phyloP scores from a whole-genome alignment of 2,329 filamentous ascomycete genomes.

The Ophiocordyceps australis region DNA sequence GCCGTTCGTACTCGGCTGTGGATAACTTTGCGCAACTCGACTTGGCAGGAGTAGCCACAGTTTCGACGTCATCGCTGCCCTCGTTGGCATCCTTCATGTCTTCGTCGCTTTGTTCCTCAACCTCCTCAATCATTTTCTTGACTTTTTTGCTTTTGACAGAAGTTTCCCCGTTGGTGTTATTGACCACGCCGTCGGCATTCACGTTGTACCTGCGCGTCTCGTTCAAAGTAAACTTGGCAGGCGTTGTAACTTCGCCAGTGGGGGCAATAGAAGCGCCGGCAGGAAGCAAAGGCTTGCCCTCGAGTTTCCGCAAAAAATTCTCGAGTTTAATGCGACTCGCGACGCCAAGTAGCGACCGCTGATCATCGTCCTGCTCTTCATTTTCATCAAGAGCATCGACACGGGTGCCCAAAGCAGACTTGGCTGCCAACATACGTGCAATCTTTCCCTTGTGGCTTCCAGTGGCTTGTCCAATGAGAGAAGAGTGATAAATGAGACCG shows the following conservation, averaged over 20 bases:
- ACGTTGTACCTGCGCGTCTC: constrained; percentile 88
- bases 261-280: constrained; percentile 60
- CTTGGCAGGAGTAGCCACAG: constrained; percentile 14
- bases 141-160: constrained; percentile 19
- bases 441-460: constrained; percentile 99
- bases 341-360: constrained; percentile 66
- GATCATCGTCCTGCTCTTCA: constrained; percentile 68
- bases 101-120: constrained; percentile 21
- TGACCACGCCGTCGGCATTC: constrained; percentile 72
- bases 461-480: constrained; percentile 87
- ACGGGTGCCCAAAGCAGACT: constrained; percentile 82
- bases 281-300: constrained; percentile 76
- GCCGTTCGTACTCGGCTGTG: constrained; percentile 36
- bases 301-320: constrained; percentile 56
- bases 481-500: constrained; percentile 83
- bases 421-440: constrained; percentile 85
- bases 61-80: constrained; percentile 15
- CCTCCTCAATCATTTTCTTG: constrained; percentile 21
- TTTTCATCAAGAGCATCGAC: constrained; percentile 56
- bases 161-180: constrained; percentile 27
- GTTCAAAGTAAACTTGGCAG: constrained; percentile 79
- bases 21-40: constrained; percentile 24
- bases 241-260: constrained; percentile 43
- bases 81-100: constrained; percentile 25
- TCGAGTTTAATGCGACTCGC: constrained; percentile 55